phyloP scores from a whole-genome alignment of 805 yeast genomes.

The Yarrowia sp. region DNA sequence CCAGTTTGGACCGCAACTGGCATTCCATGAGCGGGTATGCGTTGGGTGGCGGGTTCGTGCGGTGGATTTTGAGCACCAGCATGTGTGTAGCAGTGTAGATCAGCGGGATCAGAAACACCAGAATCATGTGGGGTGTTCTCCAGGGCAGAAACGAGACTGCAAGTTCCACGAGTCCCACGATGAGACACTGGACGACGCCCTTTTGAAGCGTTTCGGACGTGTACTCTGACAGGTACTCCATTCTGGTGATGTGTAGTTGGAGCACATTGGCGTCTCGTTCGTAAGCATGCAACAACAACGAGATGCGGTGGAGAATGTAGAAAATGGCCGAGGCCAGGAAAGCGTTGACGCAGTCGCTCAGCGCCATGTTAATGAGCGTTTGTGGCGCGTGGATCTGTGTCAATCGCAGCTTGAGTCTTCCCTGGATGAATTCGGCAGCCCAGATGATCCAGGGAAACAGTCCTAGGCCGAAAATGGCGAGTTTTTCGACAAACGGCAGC shows the following conservation, averaged over 20 bases:
- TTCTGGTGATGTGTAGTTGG: slow-evolving; percentile 16
- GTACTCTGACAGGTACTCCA: slow-evolving; percentile 29
- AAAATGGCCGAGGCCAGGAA: slow-evolving; percentile 22
- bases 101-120: not conserved
- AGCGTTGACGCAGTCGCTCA: slow-evolving; percentile 27
- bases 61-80: slow-evolving; percentile 15
- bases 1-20: slow-evolving; percentile 18
- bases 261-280: slow-evolving; percentile 28
- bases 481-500: slow-evolving; percentile 2
- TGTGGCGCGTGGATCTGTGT: slow-evolving; percentile 9
- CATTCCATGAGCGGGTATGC: slow-evolving; percentile 32
- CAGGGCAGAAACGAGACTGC: not conserved
- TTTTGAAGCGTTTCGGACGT: slow-evolving; percentile 25
- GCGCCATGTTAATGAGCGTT: not conserved
- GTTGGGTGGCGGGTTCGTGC: slow-evolving; percentile 11
- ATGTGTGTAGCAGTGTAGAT: not conserved
- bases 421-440: slow-evolving; percentile 18
- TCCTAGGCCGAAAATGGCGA: slow-evolving; percentile 3
- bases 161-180: slow-evolving; percentile 1
- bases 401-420: slow-evolving; percentile 6
- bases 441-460: slow-evolving; percentile 22
- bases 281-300: slow-evolving; percentile 1
- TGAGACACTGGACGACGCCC: slow-evolving; percentile 11
- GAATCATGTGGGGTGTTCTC: not conserved
- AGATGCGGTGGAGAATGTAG: slow-evolving; percentile 18